phyloP scores from a whole-genome alignment of 1,284 basidiomycete genomes.

The Trichosporon sp. region DNA sequence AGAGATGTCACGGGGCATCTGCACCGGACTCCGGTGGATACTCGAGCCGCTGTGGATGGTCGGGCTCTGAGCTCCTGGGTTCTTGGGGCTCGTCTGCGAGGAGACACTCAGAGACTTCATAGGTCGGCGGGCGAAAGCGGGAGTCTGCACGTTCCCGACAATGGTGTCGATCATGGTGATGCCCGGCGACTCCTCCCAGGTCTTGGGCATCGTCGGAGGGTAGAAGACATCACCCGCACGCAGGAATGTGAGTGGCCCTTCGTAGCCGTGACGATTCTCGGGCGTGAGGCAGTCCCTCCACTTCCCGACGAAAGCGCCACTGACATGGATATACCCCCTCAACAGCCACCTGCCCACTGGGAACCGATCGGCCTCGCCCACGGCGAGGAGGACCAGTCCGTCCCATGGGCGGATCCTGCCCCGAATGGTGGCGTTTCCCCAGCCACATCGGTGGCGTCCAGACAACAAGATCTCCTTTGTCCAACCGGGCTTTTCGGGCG shows the following conservation, averaged over 20 bases:
- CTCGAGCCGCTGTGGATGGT: not conserved
- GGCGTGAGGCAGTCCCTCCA: conserved; percentile 47
- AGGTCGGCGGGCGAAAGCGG: not conserved
- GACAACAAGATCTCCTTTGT: conserved; percentile 47
- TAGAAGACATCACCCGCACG: conserved; percentile 38
- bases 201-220: conserved; percentile 31
- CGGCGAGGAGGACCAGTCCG: conserved; percentile 37
- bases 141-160: not conserved
- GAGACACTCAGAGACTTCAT: not conserved
- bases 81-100: not conserved
- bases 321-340: conserved; percentile 45
- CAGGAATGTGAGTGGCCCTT: conserved; percentile 38
- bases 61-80: not conserved
- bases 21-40: not conserved
- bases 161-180: not conserved
- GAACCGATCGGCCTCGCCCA: conserved; percentile 15
- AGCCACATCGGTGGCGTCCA: conserved; percentile 29
- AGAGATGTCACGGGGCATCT: not conserved
- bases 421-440: conserved; percentile 37
- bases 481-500: conserved; percentile 39
- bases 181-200: conserved; percentile 16
- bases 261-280: conserved; percentile 35
- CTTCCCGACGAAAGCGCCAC: conserved; percentile 39
- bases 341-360: conserved; percentile 43
- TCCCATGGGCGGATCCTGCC: conserved; percentile 47